These are phyloP conservation scores for Phialemoniopsis sp. DNA, from an alignment of 2,329 filamentous ascomycete genomes.

Conservation along the genomic window DNA sequence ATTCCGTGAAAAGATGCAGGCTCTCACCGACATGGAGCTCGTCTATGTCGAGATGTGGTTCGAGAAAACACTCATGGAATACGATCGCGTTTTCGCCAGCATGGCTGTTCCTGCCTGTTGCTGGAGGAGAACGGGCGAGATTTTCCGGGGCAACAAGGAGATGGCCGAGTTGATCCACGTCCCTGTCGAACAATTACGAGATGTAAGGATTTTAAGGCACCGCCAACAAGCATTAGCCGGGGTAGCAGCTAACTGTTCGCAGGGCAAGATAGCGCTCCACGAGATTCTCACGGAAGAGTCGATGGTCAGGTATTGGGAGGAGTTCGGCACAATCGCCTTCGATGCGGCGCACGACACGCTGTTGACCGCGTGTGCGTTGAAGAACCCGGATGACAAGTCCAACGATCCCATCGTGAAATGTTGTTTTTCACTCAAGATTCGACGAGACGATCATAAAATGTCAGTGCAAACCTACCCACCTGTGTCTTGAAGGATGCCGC, in stretches of 20 bases:
- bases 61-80: constrained; percentile 92
- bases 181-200: constrained; percentile 83
- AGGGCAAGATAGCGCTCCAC: constrained; percentile 93
- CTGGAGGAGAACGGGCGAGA: constrained; percentile 94
- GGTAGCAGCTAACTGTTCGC: neutral
- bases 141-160: constrained; percentile 95
- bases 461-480: constrained; percentile 43
- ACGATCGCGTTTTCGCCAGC: constrained; percentile 95
- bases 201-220: constrained; percentile 55
- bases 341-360: constrained; percentile 92
- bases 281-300: constrained; percentile 95
- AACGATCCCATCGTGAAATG: constrained; percentile 77
- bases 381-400: constrained; percentile 69
- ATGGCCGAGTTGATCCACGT: constrained; percentile 97
- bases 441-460: constrained; percentile 94
- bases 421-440: constrained; percentile 96
- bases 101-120: constrained; percentile 99
- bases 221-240: too few species aligned
- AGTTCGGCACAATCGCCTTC: constrained; percentile 97
- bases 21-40: constrained; percentile 87
- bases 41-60: constrained; percentile 99
- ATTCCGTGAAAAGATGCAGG: constrained; percentile 92
- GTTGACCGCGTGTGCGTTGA: constrained; percentile 86
- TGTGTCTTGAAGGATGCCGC: neutral
- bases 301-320: constrained; percentile 96